Base-by-base conservation (phyloP, 495 filamentous ascomycete genomes). In the Staphylotrichum longicolle region DNA sequence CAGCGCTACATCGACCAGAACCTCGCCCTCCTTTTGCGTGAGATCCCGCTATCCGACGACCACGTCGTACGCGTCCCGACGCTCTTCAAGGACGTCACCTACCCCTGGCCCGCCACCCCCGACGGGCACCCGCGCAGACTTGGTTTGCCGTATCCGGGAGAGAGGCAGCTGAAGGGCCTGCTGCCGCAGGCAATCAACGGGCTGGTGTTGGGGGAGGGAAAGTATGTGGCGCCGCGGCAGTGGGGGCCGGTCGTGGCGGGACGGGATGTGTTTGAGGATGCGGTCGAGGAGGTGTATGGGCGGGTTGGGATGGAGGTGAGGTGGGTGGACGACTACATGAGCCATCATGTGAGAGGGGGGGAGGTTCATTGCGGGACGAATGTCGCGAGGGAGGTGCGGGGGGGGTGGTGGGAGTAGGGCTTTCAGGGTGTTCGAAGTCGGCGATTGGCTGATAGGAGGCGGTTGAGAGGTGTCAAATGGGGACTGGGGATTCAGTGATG, bases 361-460 rank as follows among this genome's bases (percentile, higher is more conserved):
- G 54, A 57, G 42, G 54, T 57, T 32, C 42, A 57, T 35, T 57
- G 54, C 35, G 54, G 54, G n/a, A 57, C 54, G 41, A 57, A 57
- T 27, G 54, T 42, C 30, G 35, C 37, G 54, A 35, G 42, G 32
- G 42, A 57, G 54, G 42, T 57, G 54, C 14, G 2, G 7, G 27
- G 40, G 54, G 9, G 1, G 3, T 45, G 54, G 54, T 45, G 39
- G 54, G 40, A 45, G 54, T 12, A 2, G 30, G 37, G 8, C 8
- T 0, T 35, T 39, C 7, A 12, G 5, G 34, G 34, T 3, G 11
- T 4, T 7, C 30, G 5, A 52, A 11, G 10, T 14, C 6, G 10
- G 49, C 4, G 7, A 11, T n/a, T 12, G 4, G 20, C 20, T n/a
- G n/a, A n/a, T n/a, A n/a, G n/a, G n/a, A n/a, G n/a, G n/a, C n/a